These are phyloP conservation scores for Kodamaea sp. DNA, from an alignment of 1,139 yeast species.

Conservation along the genomic window DNA sequence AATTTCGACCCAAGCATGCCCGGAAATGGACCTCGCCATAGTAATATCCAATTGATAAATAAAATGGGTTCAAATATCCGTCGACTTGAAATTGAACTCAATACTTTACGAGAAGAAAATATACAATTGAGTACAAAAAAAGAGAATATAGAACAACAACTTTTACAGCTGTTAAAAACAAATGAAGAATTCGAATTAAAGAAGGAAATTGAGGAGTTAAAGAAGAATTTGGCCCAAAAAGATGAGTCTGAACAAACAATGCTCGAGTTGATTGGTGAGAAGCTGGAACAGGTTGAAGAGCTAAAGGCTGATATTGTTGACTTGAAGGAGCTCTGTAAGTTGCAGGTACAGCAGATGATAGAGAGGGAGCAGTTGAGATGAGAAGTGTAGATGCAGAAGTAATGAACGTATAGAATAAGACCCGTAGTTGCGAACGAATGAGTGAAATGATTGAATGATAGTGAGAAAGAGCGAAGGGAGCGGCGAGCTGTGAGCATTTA, in stretches of 20 bases:
- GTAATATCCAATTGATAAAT: slow-evolving; percentile 58
- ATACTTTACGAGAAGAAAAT: slow-evolving; percentile 63
- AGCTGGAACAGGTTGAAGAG: slow-evolving; percentile 82
- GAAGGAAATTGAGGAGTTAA: slow-evolving; percentile 31
- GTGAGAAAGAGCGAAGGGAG: too few relatives aligned
- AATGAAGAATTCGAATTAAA: slow-evolving; percentile 48
- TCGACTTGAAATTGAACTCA: slow-evolving; percentile 73
- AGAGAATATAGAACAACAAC: slow-evolving; percentile 63
- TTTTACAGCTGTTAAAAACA: slow-evolving; percentile 43
- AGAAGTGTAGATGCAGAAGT: not conserved
- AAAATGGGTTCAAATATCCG: slow-evolving; percentile 74
- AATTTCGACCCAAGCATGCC: slow-evolving; percentile 11
- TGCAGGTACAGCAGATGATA: slow-evolving; percentile 84
- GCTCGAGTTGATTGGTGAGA: slow-evolving; percentile 79
- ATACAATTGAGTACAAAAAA: slow-evolving; percentile 53
- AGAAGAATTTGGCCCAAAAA: slow-evolving; percentile 35
- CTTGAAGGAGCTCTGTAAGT: slow-evolving; percentile 73
- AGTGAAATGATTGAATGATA: too few relatives aligned
- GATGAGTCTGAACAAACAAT: slow-evolving; percentile 54
- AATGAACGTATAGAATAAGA: too few relatives aligned
- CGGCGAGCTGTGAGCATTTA: too few relatives aligned
- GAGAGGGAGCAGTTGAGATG: slow-evolving; percentile 47
- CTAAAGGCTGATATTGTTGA: slow-evolving; percentile 84
- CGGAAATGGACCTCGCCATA: slow-evolving; percentile 8
- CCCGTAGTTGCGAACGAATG: too few relatives aligned